Evolutionary conservation across 2,329 filamentous ascomycete species (phyloP), one percentile per base, ranked within the genome.

Genomic region (Colletotrichum higginsianum): DNA sequence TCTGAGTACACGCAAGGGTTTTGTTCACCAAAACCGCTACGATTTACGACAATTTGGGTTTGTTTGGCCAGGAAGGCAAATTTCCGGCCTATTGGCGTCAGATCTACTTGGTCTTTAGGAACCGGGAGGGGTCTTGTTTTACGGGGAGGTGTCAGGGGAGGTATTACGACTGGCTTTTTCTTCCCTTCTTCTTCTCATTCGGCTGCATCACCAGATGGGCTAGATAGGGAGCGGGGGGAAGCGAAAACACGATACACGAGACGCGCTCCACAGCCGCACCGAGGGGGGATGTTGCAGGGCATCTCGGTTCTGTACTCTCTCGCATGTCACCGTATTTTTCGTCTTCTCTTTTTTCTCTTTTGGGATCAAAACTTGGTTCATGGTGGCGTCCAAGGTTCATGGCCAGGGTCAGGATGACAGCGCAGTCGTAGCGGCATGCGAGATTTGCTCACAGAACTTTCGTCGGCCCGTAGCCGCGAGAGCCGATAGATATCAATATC

Each of bases 241-340:
- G 53, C 15, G 35, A 11, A 26, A 52, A 61, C 16, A 42, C 58
- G 52, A 69, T 65, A 64, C 46, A 69, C 40, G 40, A 70, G 58
- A 69, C 16, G 30, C 47, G 69, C 66, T 72, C 60, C 69, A 60
- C 65, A 49, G 68, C 58, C 56, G 30, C 35, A 46, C 47, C 23
- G 18, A 23, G 44, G 11, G 18, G 55, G 46, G 23, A 42, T 46
- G 46, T 30, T 42, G 15, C 2, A 23, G 61, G 56, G 46, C 4
- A 21, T 13, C 15, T 15, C 21, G 21, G 26, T 21, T n/a, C 7
- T 35, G 30, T 58, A 23, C 21, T 23, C 30, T 5, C 40, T 35
- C 18, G 15, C n/a, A 44, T 15, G 2, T 35, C 21, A 12, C n/a
- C 18, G 16, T 18, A 13, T 7, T 3, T 18, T 23, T 40, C 30